Evolutionary conservation across 2,329 filamentous ascomycete species (phyloP), one percentile per base, ranked within the genome.

Genomic region (Pyricularia grisea): DNA sequence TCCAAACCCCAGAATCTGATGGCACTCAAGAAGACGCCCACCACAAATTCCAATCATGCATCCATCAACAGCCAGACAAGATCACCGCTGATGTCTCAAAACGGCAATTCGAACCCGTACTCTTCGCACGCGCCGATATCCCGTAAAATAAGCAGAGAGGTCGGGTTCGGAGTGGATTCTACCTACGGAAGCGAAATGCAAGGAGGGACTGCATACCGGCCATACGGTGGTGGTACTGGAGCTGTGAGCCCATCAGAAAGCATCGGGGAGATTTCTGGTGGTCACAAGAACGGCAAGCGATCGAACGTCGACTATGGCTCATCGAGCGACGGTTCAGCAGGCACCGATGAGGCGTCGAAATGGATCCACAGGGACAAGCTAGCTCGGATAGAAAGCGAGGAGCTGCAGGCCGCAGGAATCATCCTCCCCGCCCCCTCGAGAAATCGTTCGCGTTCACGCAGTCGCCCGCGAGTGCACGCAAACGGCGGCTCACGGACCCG

Each of bases 311-410:
- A 66, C 64, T 27, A 31, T 4, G 33, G 64, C 20, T 33, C 64
- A 23, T 28, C 30, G 25, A 33, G 33, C 20, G 64, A 66, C 17
- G 42, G 42, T 9, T 50, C 42, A 30, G 28, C 20, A 27, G n/a
- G 60, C 60, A 73, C 73, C 10, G 80, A 83, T 42, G 79, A 82
- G 42, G 88, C 90, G 71, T 91, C 88, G 36, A 90, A 92, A 77
- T 95, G 92, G 92, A 94, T 95, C 74, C 92, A 95, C 75, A 84
- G 92, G 69, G 92, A 95, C 79, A 94, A 94, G 79, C 80, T 95
- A 71, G 92, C 91, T 68, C 87, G 87, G 75, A 95, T 94, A 73
- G 92, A 95, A 79, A 94, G 83, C 73, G 85, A 89, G 75, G 92
- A 95, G 79, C 84, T 95, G 71, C 90, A 93, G 77, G 91, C 91